phyloP scores from a whole-genome alignment of 208 protist genomes.

The Wallacemonas sp. region DNA sequence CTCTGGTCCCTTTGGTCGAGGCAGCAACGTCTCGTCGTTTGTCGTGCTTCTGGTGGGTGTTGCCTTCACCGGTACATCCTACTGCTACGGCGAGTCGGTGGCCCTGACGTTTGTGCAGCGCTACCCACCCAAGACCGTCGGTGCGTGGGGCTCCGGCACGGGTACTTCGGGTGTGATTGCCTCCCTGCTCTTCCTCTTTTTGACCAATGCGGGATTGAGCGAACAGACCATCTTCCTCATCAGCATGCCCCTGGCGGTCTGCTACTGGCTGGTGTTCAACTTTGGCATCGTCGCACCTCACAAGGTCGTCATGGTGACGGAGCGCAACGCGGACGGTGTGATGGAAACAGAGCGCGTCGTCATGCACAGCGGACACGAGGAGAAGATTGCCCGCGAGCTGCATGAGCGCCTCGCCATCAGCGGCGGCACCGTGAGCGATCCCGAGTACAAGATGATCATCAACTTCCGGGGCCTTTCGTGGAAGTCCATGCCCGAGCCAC shows the following conservation, averaged over 20 bases:
- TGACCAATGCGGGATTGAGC: slow-evolving; percentile 52
- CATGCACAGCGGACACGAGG: slow-evolving; percentile 38
- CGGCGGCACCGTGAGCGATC: slow-evolving; percentile 25
- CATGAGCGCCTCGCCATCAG: slow-evolving; percentile 1
- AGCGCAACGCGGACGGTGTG: background rate
- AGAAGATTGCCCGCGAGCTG: slow-evolving; percentile 33
- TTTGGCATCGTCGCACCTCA: slow-evolving; percentile 65
- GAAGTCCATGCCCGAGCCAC: slow-evolving; percentile 23
- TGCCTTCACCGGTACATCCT: slow-evolving; percentile 54
- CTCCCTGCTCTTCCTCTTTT: slow-evolving; percentile 71
- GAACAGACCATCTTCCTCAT: slow-evolving; percentile 67
- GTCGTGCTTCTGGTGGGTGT: slow-evolving; percentile 76
- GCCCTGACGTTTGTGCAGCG: slow-evolving; percentile 78
- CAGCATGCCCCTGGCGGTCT: slow-evolving; percentile 54
- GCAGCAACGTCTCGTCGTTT: slow-evolving; percentile 56
- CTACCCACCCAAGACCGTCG: slow-evolving; percentile 76
- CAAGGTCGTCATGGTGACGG: slow-evolving; percentile 35
- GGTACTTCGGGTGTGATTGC: slow-evolving; percentile 86
- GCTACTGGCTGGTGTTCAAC: slow-evolving; percentile 78
- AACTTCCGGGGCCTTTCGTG: slow-evolving; percentile 49
- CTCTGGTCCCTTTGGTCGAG: slow-evolving; percentile 42
- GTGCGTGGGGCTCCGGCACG: slow-evolving; percentile 87
- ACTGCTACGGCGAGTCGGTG: slow-evolving; percentile 82
- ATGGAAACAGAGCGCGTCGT: background rate
- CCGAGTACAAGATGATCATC: slow-evolving; percentile 47